Evolutionary conservation across 2,329 filamentous ascomycete genomes (phyloP), one percentile per base, ranked within the genome.

Genomic region (Sclerotinia borealis): DNA sequence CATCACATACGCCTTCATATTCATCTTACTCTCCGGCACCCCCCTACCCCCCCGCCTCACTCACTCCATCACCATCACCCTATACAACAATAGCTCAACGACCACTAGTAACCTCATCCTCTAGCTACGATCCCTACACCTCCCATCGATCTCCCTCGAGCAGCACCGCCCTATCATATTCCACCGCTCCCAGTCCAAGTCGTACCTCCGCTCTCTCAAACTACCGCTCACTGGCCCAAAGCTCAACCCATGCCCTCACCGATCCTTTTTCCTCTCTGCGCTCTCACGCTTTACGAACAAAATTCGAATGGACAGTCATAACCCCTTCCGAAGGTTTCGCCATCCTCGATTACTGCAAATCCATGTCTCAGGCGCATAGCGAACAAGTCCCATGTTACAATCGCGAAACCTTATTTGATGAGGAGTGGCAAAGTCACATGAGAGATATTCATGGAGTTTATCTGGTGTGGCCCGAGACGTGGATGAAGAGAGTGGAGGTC

Each of bases 401-500:
- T 31, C 70, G 71, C 19, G 69, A 72, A 45, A 73, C 68, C 11
- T 63, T 73, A 1, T 73, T 70, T 36, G 71, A 73, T 41, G 71
- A 72, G 61, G 70, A 72, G 61, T 72, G 71, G 71, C 70, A 72
- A 62, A 64, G 65, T 41, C 71, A 73, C 60, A 73, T 73, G 69
- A 69, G 70, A 25, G 71, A 73, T 65, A 67, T 73, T 19, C 71
- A 73, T 65, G 71, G 71, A 1, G 68, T 73, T 1, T 72, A 69
- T 41, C 50, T 72, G 29, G 47, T 73, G 1, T 73, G 71, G 71
- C 71, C 71, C 2, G 69, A 73, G 43, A 73, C 71, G 36, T 73
- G 71, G 71, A 72, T 73, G 71, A 55, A 67, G 22, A 62, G 70
- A 55, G 68, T 73, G 47, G 71, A 73, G 59, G 71, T 73, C 5